phyloP scores from a whole-genome alignment of 1,139 yeast species.

The Hemisphaericaspora xylofermentans region DNA sequence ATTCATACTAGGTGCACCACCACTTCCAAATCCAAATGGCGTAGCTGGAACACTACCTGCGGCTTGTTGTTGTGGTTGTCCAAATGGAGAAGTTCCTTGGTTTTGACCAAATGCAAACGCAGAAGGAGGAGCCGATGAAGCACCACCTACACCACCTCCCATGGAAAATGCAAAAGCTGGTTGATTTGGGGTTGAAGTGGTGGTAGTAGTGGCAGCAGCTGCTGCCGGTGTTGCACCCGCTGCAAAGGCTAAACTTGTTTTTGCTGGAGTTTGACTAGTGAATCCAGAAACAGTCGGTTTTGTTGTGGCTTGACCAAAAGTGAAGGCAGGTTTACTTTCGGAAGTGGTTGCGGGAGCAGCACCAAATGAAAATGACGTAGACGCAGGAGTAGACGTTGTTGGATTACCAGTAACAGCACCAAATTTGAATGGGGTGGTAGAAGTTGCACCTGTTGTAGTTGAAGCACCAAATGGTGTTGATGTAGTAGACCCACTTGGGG shows the following conservation, averaged over 20 bases:
- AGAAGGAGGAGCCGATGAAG: constrained; percentile 1
- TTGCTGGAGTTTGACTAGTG: constrained; percentile 5
- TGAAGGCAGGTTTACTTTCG: constrained; percentile 11
- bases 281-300: background rate
- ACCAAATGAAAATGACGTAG: constrained; percentile 6
- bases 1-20: constrained; percentile 1
- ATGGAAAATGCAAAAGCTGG: constrained; percentile 10
- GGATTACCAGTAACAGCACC: constrained; percentile 6
- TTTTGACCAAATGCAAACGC: background rate
- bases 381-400: constrained; percentile 2
- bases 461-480: constrained; percentile 1
- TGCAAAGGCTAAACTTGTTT: constrained; percentile 14
- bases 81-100: constrained; percentile 1
- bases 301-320: constrained; percentile 12
- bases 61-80: constrained; percentile 2
- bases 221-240: constrained; percentile 13
- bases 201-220: no score
- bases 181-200: constrained; percentile 1
- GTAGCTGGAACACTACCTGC: constrained; percentile 1
- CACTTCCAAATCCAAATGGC: constrained; percentile 1
- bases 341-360: background rate
- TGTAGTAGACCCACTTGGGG: background rate
- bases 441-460: background rate
- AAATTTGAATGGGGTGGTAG: constrained; percentile 7
- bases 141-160: constrained; percentile 8